Percentiles rank a stretch among this genome's conserved stretches.
Conservation (phyloP, 441 rosid genomes). For the Aleurites moluccanus region DNA sequence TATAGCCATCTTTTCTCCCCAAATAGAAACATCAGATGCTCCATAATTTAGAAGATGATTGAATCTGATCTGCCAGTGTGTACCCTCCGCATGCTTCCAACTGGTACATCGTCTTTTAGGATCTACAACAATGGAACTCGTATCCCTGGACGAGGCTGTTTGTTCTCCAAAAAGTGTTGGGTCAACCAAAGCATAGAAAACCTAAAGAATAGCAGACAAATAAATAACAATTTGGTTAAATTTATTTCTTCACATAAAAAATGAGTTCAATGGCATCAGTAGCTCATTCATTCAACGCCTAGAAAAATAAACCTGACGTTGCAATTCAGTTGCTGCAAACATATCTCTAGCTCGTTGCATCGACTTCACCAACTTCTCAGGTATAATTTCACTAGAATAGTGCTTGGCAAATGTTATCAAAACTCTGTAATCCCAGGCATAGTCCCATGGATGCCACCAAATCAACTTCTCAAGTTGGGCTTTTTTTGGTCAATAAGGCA, state of each 20-base stretch:
- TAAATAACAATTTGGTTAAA: constrained; percentile 20
- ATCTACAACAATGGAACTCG: constrained; percentile 65
- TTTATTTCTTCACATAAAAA: background rate
- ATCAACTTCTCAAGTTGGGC: constrained; percentile 3
- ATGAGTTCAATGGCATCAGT: constrained; percentile 15
- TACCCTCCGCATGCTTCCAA: constrained; percentile 91
- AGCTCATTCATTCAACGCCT: constrained; percentile 24
- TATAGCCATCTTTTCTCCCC: background rate
- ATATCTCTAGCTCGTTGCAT: constrained; percentile 83
- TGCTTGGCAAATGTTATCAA: constrained; percentile 83
- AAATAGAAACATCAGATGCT: constrained; percentile 48
- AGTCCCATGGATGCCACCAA: constrained; percentile 51
- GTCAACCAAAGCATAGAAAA: constrained; percentile 76
- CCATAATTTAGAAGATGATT: constrained; percentile 86
- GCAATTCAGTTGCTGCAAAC: constrained; percentile 97
- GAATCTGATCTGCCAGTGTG: constrained; percentile 83
- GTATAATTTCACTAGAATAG: constrained; percentile 82
- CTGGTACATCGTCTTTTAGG: constrained; percentile 66
- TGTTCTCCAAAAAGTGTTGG: constrained; percentile 88
- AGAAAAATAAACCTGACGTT: constrained; percentile 71
- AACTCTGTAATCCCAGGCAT: constrained; percentile 85
- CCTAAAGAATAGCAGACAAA: constrained; percentile 39
- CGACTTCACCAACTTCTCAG: constrained; percentile 79
- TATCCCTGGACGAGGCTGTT: constrained; percentile 40
- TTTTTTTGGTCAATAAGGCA: too few relatives aligned